Conservation (phyloP, 495 filamentous ascomycete species). For the Aspergillus carlsbadensis region DNA sequence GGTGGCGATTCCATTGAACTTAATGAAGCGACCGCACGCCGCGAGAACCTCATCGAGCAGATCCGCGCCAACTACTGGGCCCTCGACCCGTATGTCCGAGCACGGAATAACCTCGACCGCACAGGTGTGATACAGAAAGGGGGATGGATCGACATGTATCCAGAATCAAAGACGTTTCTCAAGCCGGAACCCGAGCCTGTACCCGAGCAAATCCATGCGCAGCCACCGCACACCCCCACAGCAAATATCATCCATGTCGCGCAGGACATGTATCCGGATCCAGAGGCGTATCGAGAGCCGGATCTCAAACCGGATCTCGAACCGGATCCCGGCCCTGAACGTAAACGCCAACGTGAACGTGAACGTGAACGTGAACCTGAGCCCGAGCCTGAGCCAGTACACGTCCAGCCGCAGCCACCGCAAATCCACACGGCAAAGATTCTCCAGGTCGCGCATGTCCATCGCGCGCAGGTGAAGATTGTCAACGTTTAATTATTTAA, state of each 20-base stretch:
- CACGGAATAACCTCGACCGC: constrained; percentile 6
- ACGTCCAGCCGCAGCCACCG: not conserved
- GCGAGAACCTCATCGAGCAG: not conserved
- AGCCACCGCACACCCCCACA: no score
- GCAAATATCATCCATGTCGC: no score
- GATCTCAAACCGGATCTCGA: no score
- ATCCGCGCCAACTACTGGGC: constrained; percentile 9
- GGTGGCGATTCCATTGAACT: not conserved
- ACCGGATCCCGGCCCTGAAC: no score
- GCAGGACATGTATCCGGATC: constrained; percentile 2
- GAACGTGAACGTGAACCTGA: no score
- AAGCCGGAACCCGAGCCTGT: no score
- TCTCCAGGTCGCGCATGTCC: constrained; percentile 9
- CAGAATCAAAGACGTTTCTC: no score
- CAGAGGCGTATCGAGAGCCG: no score
- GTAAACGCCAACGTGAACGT: no score
- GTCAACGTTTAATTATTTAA: not conserved
- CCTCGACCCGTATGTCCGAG: constrained; percentile 11
- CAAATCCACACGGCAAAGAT: constrained; percentile 13
- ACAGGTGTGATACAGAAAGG: constrained; percentile 10
- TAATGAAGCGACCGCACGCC: not conserved
- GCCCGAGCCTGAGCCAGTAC: no score
- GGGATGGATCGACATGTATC: constrained; percentile 4
- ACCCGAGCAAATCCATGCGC: no score
- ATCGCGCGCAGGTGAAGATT: constrained; percentile 6